Conservation (phyloP, 73 alveolate genomes). For the Tetrahymena borealis region DNA sequence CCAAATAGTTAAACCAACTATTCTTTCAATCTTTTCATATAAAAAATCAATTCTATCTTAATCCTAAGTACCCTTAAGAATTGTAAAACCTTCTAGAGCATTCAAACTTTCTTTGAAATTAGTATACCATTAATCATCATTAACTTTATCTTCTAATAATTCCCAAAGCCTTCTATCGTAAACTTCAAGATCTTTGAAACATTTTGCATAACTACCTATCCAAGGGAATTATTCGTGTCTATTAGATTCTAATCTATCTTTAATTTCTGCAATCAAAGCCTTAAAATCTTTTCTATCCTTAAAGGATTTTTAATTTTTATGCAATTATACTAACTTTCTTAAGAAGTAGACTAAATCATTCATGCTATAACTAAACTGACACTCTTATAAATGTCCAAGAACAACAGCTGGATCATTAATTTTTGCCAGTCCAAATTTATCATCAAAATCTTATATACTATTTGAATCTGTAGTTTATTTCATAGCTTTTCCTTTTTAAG, state of each 20-base stretch:
- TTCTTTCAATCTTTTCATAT: conserved; percentile 26
- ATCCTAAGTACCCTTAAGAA: neutral
- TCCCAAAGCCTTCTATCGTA: conserved; percentile 28
- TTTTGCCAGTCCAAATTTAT: conserved; percentile 23
- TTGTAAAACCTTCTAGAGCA: conserved; percentile 32
- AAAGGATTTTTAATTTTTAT: neutral
- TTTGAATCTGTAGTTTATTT: neutral
- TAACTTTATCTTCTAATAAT: conserved; percentile 23
- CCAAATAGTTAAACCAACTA: conserved; percentile 35
- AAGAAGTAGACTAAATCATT: conserved; percentile 35
- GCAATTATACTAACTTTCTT: conserved; percentile 30
- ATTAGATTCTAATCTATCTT: neutral
- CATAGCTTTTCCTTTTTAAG: neutral
- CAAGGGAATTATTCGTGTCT: conserved; percentile 20
- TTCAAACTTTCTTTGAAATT: conserved; percentile 31
- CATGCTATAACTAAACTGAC: conserved; percentile 9
- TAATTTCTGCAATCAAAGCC: conserved; percentile 14
- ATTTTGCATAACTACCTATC: conserved; percentile 32
- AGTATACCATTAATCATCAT: conserved; percentile 37
- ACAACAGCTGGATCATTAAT: conserved; percentile 18
- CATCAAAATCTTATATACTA: conserved; percentile 19
- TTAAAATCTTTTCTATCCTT: conserved; percentile 13
- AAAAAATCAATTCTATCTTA: conserved; percentile 18
- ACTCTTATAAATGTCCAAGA: conserved; percentile 13
- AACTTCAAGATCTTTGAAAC: conserved; percentile 16